A percentile compares a stretch with the other conserved stretches of the same genome.
These are phyloP conservation scores for Xylaria grammica DNA, from an alignment of 495 filamentous ascomycete genomes.

Conservation along the genomic window DNA sequence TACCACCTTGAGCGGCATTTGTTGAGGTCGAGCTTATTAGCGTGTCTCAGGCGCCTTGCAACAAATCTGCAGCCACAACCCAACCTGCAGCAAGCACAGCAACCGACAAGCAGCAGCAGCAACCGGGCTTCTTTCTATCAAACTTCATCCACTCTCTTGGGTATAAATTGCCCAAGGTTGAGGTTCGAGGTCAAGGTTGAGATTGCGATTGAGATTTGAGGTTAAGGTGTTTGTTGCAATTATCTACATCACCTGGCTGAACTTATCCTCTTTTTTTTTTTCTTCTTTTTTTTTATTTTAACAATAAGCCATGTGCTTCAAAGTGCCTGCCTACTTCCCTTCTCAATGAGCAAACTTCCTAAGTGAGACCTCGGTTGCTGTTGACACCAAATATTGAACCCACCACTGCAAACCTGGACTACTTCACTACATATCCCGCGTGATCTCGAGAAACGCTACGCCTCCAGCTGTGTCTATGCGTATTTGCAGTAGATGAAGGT, in stretches of 20 bases:
- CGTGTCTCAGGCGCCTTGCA: too few relatives aligned
- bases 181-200: too few relatives aligned
- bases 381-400: neutral
- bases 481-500: neutral
- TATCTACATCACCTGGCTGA: too few relatives aligned
- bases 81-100: neutral
- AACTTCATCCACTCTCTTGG: neutral
- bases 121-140: neutral
- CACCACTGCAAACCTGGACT: neutral
- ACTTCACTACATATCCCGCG: neutral
- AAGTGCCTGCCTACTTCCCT: neutral
- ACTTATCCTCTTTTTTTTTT: too few relatives aligned
- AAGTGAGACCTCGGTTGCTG: conserved; percentile 5
- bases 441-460: neutral
- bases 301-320: too few relatives aligned
- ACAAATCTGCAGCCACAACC: neutral
- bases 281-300: too few relatives aligned
- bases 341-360: conserved; percentile 2
- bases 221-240: conserved; percentile 2
- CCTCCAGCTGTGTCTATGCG: too few relatives aligned
- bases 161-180: neutral
- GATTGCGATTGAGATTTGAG: too few relatives aligned
- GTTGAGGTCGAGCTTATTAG: too few relatives aligned
- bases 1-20: too few relatives aligned
- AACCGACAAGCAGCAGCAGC: too few relatives aligned